Evolutionary conservation across 1,284 basidiomycete genomes (phyloP).

Genomic region (Cystobasidium pallidum): DNA sequence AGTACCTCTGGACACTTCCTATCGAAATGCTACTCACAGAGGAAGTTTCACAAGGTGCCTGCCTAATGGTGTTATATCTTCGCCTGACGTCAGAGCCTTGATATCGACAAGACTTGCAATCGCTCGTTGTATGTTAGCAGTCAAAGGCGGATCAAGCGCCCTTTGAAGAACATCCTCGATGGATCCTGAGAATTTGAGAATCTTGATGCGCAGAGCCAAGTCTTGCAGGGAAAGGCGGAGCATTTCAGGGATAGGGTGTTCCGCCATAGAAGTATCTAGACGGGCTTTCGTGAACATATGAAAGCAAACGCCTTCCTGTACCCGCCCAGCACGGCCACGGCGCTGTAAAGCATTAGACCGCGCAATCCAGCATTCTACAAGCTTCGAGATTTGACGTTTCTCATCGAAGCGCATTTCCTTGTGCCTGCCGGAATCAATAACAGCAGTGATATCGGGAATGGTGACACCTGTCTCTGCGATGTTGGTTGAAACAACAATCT

Average conservation of each 20-base stretch:
- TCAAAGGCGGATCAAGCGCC: constrained; percentile 86
- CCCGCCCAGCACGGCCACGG: constrained; percentile 88
- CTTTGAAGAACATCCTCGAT: constrained; percentile 87
- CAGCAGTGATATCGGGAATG: constrained; percentile 96
- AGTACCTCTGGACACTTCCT: background rate
- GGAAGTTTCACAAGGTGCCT: constrained; percentile 87
- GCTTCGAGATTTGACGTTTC: constrained; percentile 90
- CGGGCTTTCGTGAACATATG: constrained; percentile 90
- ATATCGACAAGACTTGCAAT: constrained; percentile 90
- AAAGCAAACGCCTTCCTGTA: constrained; percentile 88
- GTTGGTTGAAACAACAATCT: constrained; percentile 61
- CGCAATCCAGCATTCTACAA: constrained; percentile 91
- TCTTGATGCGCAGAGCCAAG: constrained; percentile 93
- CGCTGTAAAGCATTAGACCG: constrained; percentile 92
- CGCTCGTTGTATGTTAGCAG: constrained; percentile 88
- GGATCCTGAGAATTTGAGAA: constrained; percentile 77
- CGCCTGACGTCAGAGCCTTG: constrained; percentile 77
- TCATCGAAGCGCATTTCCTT: constrained; percentile 94
- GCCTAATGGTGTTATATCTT: constrained; percentile 96
- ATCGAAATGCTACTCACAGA: constrained; percentile 58
- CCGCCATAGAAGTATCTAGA: constrained; percentile 73
- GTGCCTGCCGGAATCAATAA: constrained; percentile 94
- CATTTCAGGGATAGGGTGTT: constrained; percentile 95
- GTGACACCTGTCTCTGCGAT: constrained; percentile 92
- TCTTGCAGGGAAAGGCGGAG: constrained; percentile 91